Base-by-base conservation (phyloP, 202 grass and related monocot genomes). In the Setaria italica region DNA sequence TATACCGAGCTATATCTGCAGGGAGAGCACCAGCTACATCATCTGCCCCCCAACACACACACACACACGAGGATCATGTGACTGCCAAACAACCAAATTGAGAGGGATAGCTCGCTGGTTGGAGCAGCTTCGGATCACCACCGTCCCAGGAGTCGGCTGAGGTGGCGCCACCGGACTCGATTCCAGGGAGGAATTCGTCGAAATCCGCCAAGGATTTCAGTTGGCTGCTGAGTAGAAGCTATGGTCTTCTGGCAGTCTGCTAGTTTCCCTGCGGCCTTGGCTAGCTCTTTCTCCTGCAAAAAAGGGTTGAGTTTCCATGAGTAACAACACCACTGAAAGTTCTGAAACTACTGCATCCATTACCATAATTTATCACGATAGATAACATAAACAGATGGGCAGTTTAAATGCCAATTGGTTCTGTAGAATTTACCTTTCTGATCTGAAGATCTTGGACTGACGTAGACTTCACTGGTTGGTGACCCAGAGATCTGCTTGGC, bases 161-260 rank as follows among this genome's bases (percentile, higher is more conserved):
- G n/a, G 19, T 1, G 13, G 37, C 0, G n/a, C 39, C 76, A 68
- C 73, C 10, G 4, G 85, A 78, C 80, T 87, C 74, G 5, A 74
- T 80, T 80, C 75, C 69, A 39, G 86, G 84, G 46, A 93, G 35
- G 80, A 88, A 72, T 50, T 89, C 84, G 64, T 97, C 90, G 39
- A 92, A 86, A 77, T 87, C 70, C 11, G 84, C 43, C 86, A 97
- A 72, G 9, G 92, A 91, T 92, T 91, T 91, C 47, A 97, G 46
- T 41, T 92, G 86, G 47, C 58, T 83, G 79, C 62, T 87, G 33
- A 97, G 87, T n/a, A 25, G 94, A 94, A 68, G 90, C 81, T 86
- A 97, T 97, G 46, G 94, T 97, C 84, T 91, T 91, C 64, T 97
- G 94, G 63, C 94, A 97, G 60, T 91, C 92, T 42, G 90, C 92